These are phyloP conservation scores for Pythium phragmiticola DNA, from an alignment of 352 stramenopile genomes.

Conservation along the genomic window DNA sequence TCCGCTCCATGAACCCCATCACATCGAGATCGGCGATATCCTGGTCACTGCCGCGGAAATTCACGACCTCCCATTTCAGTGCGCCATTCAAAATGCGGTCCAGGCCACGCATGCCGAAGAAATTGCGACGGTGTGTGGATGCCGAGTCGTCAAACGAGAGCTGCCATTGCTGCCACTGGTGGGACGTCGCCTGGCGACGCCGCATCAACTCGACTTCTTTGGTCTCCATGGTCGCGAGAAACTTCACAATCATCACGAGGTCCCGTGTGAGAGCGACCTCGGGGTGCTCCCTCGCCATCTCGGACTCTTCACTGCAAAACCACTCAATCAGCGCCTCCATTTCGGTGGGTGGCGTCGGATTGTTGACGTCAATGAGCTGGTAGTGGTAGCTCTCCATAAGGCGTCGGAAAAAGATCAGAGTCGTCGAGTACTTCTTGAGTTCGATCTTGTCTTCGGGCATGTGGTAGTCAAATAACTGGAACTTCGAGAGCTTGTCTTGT, in stretches of 20 bases:
- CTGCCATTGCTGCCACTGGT: slow-evolving; percentile 88
- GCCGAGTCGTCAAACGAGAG: slow-evolving; percentile 86
- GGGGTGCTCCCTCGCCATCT: slow-evolving; percentile 78
- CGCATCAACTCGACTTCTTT: slow-evolving; percentile 89
- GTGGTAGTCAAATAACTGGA: slow-evolving; percentile 84
- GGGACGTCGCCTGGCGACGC: slow-evolving; percentile 42
- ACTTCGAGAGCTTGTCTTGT: slow-evolving; percentile 51
- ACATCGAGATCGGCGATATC: slow-evolving; percentile 90
- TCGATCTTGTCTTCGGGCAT: slow-evolving; percentile 90
- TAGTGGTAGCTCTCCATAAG: slow-evolving; percentile 87
- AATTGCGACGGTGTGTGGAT: slow-evolving; percentile 70
- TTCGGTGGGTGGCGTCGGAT: slow-evolving; percentile 80
- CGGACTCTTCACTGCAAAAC: slow-evolving; percentile 77
- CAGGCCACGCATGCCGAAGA: slow-evolving; percentile 72
- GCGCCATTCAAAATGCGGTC: slow-evolving; percentile 61
- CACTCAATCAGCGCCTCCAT: slow-evolving; percentile 92
- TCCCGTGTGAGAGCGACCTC: slow-evolving; percentile 81
- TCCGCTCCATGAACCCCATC: slow-evolving; percentile 83
- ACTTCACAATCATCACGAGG: slow-evolving; percentile 85
- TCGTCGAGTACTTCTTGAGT: slow-evolving; percentile 88
- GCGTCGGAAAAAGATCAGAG: slow-evolving; percentile 81
- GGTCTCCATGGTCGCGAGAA: slow-evolving; percentile 88
- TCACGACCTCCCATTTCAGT: slow-evolving; percentile 86
- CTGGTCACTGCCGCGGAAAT: slow-evolving; percentile 86
- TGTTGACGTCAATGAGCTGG: slow-evolving; percentile 76